These are phyloP conservation scores for Septoria linicola DNA, from an alignment of 2,329 filamentous ascomycete genomes.

Conservation along the genomic window DNA sequence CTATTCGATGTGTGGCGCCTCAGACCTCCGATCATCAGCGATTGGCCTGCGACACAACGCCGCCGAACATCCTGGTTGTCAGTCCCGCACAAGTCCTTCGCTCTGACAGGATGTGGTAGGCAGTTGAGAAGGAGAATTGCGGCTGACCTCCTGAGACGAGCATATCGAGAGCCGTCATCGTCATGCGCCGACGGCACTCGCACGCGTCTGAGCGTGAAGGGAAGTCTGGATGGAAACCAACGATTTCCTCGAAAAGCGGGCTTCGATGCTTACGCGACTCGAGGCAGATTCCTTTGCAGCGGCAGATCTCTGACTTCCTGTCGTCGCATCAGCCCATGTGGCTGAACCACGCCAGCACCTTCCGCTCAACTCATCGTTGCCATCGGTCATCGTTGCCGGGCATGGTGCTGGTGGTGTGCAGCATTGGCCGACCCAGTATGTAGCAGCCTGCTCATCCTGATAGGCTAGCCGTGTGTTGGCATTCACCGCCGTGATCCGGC, in stretches of 20 bases:
- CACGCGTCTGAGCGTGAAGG: too few relatives aligned
- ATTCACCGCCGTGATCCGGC: background rate
- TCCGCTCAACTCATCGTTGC: too few relatives aligned
- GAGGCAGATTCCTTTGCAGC: too few relatives aligned
- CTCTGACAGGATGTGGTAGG: background rate
- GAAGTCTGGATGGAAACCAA: background rate
- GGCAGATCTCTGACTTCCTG: background rate
- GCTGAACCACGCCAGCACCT: too few relatives aligned
- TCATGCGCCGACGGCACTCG: background rate
- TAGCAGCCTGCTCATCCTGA: too few relatives aligned
- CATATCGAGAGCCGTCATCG: background rate
- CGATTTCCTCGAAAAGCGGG: too few relatives aligned
- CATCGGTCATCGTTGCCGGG: too few relatives aligned
- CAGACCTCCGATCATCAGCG: slow-evolving; percentile 3
- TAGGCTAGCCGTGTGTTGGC: slow-evolving; percentile 1
- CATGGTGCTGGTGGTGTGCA: too few relatives aligned
- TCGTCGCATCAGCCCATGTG: background rate
- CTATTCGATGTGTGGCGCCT: background rate
- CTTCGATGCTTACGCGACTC: too few relatives aligned
- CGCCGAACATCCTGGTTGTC: background rate
- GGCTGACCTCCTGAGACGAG: slow-evolving; percentile 5
- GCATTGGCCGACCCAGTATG: background rate
- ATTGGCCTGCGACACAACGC: slow-evolving; percentile 2
- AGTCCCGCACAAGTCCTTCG: background rate
- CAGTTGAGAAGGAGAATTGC: background rate